Evolutionary conservation across 495 filamentous ascomycete species (phyloP).

Genomic region (Acidomyces sp.): DNA sequence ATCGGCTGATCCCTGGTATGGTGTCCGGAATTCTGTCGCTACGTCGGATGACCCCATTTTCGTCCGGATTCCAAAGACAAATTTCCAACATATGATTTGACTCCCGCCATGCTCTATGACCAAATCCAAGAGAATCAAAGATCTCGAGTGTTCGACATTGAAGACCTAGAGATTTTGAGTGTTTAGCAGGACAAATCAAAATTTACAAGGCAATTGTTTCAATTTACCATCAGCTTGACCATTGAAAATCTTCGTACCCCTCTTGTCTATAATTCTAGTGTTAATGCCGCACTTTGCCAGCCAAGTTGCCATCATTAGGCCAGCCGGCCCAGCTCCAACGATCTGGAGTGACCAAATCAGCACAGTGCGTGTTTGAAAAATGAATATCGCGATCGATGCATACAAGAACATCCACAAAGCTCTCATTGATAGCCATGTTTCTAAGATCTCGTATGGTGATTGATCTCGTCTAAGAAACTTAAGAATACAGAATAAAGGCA

Average conservation of each 20-base stretch:
- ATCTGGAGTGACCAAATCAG: not conserved
- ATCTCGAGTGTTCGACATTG: constrained; percentile 48
- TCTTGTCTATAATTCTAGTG: constrained; percentile 50
- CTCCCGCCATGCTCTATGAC: constrained; percentile 34
- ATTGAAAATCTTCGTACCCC: constrained; percentile 38
- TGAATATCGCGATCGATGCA: constrained; percentile 6
- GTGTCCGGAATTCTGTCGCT: constrained; percentile 39
- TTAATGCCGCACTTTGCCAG: constrained; percentile 46
- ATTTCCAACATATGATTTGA: constrained; percentile 40
- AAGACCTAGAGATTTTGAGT: too few species aligned
- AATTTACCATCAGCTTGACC: constrained; percentile 48
- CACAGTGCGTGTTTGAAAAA: not conserved
- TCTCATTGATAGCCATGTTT: too few species aligned
- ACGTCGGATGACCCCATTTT: constrained; percentile 40
- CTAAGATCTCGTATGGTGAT: too few species aligned
- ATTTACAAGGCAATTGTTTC: not conserved
- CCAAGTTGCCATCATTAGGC: constrained; percentile 51
- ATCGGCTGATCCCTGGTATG: constrained; percentile 38
- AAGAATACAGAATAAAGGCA: too few species aligned
- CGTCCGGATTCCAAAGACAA: constrained; percentile 31
- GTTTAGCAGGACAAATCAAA: not conserved
- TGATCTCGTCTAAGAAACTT: too few species aligned
- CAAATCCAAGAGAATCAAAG: constrained; percentile 54
- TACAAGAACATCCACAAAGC: constrained; percentile 11
- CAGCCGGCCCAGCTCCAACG: not conserved